Base-by-base conservation (phyloP, 768 basidiomycete species). In the Clitopilus hobsonii region DNA sequence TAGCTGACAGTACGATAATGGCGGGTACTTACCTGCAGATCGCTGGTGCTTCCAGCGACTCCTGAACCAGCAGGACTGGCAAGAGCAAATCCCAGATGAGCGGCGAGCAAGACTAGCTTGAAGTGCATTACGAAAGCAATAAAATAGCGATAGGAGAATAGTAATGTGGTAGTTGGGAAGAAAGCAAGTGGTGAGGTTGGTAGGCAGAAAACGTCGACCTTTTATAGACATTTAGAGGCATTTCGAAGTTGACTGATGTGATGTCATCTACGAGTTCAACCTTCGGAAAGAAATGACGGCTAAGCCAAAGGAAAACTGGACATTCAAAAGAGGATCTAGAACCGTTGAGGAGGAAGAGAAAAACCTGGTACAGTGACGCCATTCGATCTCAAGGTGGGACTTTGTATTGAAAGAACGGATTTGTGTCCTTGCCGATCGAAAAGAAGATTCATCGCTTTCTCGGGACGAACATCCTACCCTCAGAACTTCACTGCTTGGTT, bases 61-160 rank as follows among this genome's bases (percentile, higher is more conserved):
- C 41, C 41, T 45, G 41, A 20, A 20, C 41, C 22, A 45, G 41
- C 41, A 45, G 41, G 41, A 20, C n/a, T 45, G 22, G 41, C 41
- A 45, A 45, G 16, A 23, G 41, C 41, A 20, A 45, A 45, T 16
- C 41, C 41, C 5, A 45, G 11, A 45, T 45, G 41, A 45, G 41
- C 41, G 22, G 41, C 41, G 41, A 45, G 41, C 41, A 45, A 45
- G 41, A 45, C 41, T 45, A 45, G 41, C 41, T 45, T 45, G 41
- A 45, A 23, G 10, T 45, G 41, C 41, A 45, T 45, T 45, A 45
- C 22, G 41, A 20, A 20, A 45, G 41, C 22, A 20, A 20, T 45
- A 45, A 18, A 45, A 18, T 45, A 45, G n/a, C n/a, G 11, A 45
- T 36, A 36, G 32, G 32, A 36, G 32, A 36, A 11, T 36, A 36